phyloP scores from a whole-genome alignment of 2,329 filamentous ascomycete genomes.

The Trichoderma polysporum region DNA sequence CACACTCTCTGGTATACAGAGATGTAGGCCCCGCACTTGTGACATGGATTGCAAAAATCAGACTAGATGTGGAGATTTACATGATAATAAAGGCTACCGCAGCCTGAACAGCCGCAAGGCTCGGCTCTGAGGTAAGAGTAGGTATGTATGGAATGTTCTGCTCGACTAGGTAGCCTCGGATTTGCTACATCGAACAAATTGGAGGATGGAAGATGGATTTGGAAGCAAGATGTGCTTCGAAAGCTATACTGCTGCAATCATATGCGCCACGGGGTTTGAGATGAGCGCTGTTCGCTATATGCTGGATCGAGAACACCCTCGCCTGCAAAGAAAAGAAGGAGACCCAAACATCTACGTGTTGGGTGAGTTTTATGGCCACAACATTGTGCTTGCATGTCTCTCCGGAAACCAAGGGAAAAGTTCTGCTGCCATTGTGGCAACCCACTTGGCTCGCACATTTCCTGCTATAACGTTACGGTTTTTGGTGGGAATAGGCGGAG shows the following conservation, averaged over 20 bases:
- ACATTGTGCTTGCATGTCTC: slow-evolving; percentile 25
- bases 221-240: neutral
- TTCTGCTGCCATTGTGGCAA: slow-evolving; percentile 28
- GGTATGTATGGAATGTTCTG: no score
- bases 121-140: no score
- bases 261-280: slow-evolving; percentile 30
- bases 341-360: slow-evolving; percentile 26
- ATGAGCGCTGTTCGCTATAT: slow-evolving; percentile 32
- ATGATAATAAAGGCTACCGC: no score
- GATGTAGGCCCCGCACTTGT: no score
- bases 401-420: slow-evolving; percentile 24
- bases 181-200: no score
- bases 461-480: slow-evolving; percentile 29
- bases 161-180: no score
- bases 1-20: no score
- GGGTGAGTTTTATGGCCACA: slow-evolving; percentile 23
- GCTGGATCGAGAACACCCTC: slow-evolving; percentile 30
- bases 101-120: no score
- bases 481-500: slow-evolving; percentile 29
- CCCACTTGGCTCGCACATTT: slow-evolving; percentile 18
- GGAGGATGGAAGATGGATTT: neutral
- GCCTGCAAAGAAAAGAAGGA: slow-evolving; percentile 21
- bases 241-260: slow-evolving; percentile 23
- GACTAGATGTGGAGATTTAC: no score
- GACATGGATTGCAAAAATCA: no score